Conservation (phyloP, 2,329 filamentous ascomycete species). For the Aspergillus carbonarius region DNA sequence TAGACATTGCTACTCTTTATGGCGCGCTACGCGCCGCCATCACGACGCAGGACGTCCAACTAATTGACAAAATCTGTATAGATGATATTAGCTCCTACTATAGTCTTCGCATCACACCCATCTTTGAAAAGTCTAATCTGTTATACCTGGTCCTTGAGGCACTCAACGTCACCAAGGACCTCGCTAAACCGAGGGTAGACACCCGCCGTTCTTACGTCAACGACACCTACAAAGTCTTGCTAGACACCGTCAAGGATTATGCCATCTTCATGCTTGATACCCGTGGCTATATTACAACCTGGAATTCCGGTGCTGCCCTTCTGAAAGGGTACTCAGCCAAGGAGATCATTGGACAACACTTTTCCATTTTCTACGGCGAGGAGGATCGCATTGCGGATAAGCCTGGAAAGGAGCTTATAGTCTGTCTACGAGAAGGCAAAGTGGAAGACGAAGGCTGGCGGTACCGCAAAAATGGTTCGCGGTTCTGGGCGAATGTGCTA, state of each 20-base stretch:
- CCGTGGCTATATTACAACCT: slow-evolving; percentile 56
- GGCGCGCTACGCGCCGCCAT: slow-evolving; percentile 40
- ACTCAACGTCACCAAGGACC: slow-evolving; percentile 37
- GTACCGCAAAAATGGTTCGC: slow-evolving; percentile 57
- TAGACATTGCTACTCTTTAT: slow-evolving; percentile 37
- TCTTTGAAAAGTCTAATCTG: slow-evolving; percentile 41
- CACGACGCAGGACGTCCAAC: slow-evolving; percentile 34
- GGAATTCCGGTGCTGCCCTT: slow-evolving; percentile 57
- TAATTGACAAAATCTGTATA: slow-evolving; percentile 32
- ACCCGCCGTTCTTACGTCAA: slow-evolving; percentile 49
- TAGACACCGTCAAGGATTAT: slow-evolving; percentile 62
- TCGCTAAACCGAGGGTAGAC: slow-evolving; percentile 14
- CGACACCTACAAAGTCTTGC: slow-evolving; percentile 60
- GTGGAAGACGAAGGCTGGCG: slow-evolving; percentile 63
- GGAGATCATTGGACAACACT: slow-evolving; percentile 60
- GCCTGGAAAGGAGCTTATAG: slow-evolving; percentile 52
- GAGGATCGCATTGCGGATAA: slow-evolving; percentile 53
- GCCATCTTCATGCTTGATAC: slow-evolving; percentile 63
- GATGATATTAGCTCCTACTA: slow-evolving; percentile 15
- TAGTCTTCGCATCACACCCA: slow-evolving; percentile 43
- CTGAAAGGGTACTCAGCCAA: slow-evolving; percentile 57
- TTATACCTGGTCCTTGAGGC: slow-evolving; percentile 47
- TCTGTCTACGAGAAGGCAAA: slow-evolving; percentile 55
- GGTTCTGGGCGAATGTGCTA: slow-evolving; percentile 62
- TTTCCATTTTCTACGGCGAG: slow-evolving; percentile 57